phyloP scores from a whole-genome alignment of 371 early-diverging fungal genomes.

The Mortierella sp. region DNA sequence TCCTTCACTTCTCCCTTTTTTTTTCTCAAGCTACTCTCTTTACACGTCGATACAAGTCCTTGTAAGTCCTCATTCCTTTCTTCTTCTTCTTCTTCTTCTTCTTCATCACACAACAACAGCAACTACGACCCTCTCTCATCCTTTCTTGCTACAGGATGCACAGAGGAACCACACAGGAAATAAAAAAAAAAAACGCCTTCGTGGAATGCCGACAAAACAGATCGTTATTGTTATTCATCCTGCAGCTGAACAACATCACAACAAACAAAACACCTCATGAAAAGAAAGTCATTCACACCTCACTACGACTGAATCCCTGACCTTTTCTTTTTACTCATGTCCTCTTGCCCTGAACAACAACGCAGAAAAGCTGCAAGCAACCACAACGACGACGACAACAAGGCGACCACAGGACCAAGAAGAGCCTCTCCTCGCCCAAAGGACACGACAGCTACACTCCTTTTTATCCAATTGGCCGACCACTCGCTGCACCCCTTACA shows the following conservation, averaged over 20 bases:
- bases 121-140: too few species aligned
- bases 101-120: too few species aligned
- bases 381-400: background rate
- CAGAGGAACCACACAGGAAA: background rate
- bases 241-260: background rate
- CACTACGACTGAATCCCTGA: background rate
- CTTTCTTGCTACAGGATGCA: background rate
- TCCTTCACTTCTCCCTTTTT: background rate
- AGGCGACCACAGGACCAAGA: constrained; percentile 2
- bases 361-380: background rate
- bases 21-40: background rate
- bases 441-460: background rate
- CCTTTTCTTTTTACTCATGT: background rate
- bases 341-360: background rate
- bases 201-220: background rate
- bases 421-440: background rate
- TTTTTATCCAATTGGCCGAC: background rate
- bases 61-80: background rate
- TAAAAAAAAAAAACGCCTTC: background rate
- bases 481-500: background rate
- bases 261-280: background rate
- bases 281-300: background rate
- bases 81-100: too few species aligned
- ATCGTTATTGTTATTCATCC: constrained; percentile 8
- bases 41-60: background rate